Base-by-base conservation (phyloP, 23 red algal genomes). In the Gracilaria domingensis region DNA sequence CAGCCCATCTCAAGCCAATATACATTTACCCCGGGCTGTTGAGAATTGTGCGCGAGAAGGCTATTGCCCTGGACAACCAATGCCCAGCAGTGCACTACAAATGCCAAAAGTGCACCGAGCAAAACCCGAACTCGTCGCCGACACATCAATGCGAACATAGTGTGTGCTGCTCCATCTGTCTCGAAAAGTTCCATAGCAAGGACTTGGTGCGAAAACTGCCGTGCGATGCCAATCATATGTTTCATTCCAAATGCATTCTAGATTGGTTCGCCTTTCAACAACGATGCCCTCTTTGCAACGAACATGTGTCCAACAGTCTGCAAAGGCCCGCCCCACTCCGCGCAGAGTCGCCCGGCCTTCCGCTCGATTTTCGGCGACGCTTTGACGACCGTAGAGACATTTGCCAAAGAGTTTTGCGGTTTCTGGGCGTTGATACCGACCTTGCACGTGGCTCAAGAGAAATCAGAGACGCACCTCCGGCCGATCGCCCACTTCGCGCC, bases 181-280 rank as follows among this genome's bases (percentile, higher is more conserved):
- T 93, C 3, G 90, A 93, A 13, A 49, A 62, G 72, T 93, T 93
- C 38, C 80, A 85, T 35, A 81, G 90, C 25, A 85, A 86, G 50
- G 90, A 93, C 62, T 39, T 93, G 23, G 90, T 93, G 14, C 81
- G 90, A 26, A 85, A 71, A 37, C 81, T 93, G 14, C 90, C 90
- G 28, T 93, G 90, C 55, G 57, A 86, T 80, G 71, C 29, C 33
- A 85, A 86, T 49, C 90, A 93, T 55, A 67, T 93, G 34, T 93
- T 93, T 86, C 90, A 93, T 51, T 86, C 81, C 39, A 85, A 86
- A 25, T 93, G 90, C 54, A 93, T 93, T 54, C 81, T 93, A 23
- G 81, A 86, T 57, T 93, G 90, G 90, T 81, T 93, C 59, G 67
- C 72, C 49, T 62, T 80, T 21, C 81, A 86, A 14, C 67, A 93